Base-by-base conservation (phyloP, 495 filamentous ascomycete genomes). In the Podospora pseudocomata region DNA sequence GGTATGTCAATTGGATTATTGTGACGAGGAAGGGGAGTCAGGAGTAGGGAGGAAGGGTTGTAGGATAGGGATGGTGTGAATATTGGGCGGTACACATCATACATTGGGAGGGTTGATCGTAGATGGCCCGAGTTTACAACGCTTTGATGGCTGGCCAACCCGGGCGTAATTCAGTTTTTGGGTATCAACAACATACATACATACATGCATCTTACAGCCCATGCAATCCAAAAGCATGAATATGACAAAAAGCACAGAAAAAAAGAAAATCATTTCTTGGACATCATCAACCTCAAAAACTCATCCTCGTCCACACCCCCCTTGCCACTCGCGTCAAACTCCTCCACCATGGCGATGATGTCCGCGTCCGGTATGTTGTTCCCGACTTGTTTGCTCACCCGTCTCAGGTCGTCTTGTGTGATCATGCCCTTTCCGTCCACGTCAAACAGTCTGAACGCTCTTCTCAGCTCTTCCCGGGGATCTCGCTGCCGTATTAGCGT, bases 241-340 rank as follows among this genome's bases (percentile, higher is more conserved):
- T 27, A 32, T 27, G 23, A 23, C 23, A 19, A 18, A 13, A 28
- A 44, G 32, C n/a, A 55, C 23, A 61, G 2, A 66, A 23, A 65
- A 30, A 65, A 55, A 28, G 28, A 23, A 28, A 30, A 60, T 68
- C 68, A 70, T 66, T 70, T 78, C 67, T 78, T 78, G 23, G 70
- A 71, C 76, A 78, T 69, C 76, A 78, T 78, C 75, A 78, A 65
- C 75, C 76, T 73, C 67, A 97, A 84, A 84, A 98, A 98, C 78
- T 95, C 94, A 68, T 97, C 94, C 73, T 89, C 83, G 70, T 88
- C 91, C 66, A 98, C 95, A 71, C 89, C 92, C 5, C 92, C 92
- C 71, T 96, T 94, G 0, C 92, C 93, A 76, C 94, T 91, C 67
- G 97, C 81, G 83, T 99, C 95, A 85, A 99, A 99, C 82, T 99